phyloP scores from a whole-genome alignment of 1,139 yeast genomes.

The Saccharomyces pastorianus region DNA sequence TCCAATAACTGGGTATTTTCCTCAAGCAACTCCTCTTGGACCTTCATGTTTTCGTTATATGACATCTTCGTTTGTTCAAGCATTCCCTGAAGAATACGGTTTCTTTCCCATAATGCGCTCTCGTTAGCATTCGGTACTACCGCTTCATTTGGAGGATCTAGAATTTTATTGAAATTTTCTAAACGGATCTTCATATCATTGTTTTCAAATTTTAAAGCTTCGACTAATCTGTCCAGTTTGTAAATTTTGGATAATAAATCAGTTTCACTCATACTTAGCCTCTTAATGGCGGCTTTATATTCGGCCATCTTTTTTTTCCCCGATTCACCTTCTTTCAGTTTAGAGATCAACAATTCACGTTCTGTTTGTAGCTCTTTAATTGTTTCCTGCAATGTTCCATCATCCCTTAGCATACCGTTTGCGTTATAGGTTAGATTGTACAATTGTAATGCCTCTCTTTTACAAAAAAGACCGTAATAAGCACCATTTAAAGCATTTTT shows the following conservation, averaged over 20 bases:
- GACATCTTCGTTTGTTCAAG: constrained; percentile 37
- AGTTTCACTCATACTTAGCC: constrained; percentile 42
- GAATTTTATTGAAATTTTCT: constrained; percentile 41
- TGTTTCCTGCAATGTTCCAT: constrained; percentile 37
- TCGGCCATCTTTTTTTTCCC: constrained; percentile 15
- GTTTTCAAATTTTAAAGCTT: constrained; percentile 34
- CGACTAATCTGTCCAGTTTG: neutral
- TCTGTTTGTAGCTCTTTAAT: constrained; percentile 22
- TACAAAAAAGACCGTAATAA: constrained; percentile 55
- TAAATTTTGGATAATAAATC: neutral
- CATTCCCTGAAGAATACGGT: constrained; percentile 36
- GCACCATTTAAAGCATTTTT: constrained; percentile 15
- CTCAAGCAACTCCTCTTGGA: constrained; percentile 36
- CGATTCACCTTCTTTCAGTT: neutral
- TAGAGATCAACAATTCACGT: constrained; percentile 23
- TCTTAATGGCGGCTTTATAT: constrained; percentile 42
- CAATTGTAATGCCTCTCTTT: constrained; percentile 24
- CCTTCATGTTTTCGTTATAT: constrained; percentile 30
- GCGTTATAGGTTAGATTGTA: constrained; percentile 9
- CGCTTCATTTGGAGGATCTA: constrained; percentile 36
- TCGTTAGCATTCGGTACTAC: constrained; percentile 16
- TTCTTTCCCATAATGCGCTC: constrained; percentile 28
- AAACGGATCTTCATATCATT: constrained; percentile 38
- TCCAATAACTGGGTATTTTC: constrained; percentile 38
- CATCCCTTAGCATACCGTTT: constrained; percentile 35